Evolutionary conservation across 75 land plant species (phyloP).

Genomic region (Pseudotsuga menziesii): DNA sequence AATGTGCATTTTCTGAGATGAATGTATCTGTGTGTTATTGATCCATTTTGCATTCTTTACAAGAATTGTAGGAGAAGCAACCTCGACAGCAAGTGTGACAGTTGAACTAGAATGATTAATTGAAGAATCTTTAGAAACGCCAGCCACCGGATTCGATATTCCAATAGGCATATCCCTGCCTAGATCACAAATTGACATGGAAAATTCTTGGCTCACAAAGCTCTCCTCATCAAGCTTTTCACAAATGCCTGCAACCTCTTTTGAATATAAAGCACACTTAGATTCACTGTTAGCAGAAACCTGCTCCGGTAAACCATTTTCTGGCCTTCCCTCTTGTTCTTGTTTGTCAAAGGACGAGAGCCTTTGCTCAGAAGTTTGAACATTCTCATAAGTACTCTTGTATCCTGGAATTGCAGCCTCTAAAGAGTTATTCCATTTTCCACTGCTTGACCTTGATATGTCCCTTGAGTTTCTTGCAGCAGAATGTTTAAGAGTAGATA

Average conservation of each 20-base stretch:
- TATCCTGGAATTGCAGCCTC: conserved; percentile 30
- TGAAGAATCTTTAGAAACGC: background rate
- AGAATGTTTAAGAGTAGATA: conserved; percentile 12
- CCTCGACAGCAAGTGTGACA: background rate
- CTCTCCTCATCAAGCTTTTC: conserved; percentile 3
- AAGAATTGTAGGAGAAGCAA: background rate
- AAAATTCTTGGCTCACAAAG: background rate
- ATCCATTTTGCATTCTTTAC: background rate
- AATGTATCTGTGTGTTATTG: conserved; percentile 1
- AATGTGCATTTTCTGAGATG: background rate
- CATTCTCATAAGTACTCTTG: conserved; percentile 17
- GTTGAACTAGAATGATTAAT: background rate
- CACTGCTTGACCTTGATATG: conserved; percentile 11
- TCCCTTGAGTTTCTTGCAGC: conserved; percentile 22
- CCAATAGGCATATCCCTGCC: conserved; percentile 2
- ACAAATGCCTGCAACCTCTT: background rate
- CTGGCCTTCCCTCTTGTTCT: conserved; percentile 6
- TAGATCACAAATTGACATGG: conserved; percentile 13
- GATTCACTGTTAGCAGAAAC: background rate
- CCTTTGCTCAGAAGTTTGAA: conserved; percentile 20
- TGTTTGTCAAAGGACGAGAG: background rate
- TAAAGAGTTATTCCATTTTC: conserved; percentile 36
- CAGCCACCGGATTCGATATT: background rate
- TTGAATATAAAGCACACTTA: background rate
- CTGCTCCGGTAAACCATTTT: background rate